Conservation (phyloP, 768 basidiomycete species). For the Pseudohyphozyma bogoriensis region DNA sequence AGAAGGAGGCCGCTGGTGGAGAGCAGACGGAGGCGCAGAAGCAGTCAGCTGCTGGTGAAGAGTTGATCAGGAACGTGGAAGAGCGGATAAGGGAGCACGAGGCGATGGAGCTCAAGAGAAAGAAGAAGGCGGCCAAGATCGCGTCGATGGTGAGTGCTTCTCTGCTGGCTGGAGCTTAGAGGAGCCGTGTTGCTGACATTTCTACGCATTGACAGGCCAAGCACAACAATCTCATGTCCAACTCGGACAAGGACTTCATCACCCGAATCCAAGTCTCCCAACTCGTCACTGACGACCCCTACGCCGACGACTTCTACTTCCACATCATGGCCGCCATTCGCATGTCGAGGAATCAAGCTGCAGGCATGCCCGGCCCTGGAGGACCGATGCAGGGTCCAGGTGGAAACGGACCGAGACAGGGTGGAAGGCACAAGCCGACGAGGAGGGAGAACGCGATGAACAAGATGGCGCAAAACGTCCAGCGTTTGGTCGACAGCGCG, state of each 20-base stretch:
- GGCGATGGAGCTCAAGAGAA: slow-evolving; percentile 64
- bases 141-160: slow-evolving; percentile 61
- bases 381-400: neutral
- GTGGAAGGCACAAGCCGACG: neutral
- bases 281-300: slow-evolving; percentile 92
- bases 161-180: neutral
- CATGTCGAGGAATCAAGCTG: slow-evolving; percentile 21
- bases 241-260: slow-evolving; percentile 98
- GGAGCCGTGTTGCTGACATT: slow-evolving; percentile 6
- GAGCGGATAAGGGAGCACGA: slow-evolving; percentile 41
- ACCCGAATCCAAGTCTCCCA: slow-evolving; percentile 98
- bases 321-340: slow-evolving; percentile 43
- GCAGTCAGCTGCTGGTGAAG: slow-evolving; percentile 63
- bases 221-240: slow-evolving; percentile 91
- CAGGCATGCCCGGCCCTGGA: slow-evolving; percentile 6
- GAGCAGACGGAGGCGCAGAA: slow-evolving; percentile 7
- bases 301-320: slow-evolving; percentile 96
- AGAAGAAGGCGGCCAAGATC: slow-evolving; percentile 72
- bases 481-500: slow-evolving; percentile 86
- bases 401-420: neutral
- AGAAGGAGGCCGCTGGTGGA: neutral
- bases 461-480: slow-evolving; percentile 58
- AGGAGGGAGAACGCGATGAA: slow-evolving; percentile 38
- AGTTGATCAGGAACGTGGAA: slow-evolving; percentile 79
- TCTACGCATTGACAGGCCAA: slow-evolving; percentile 50